Evolutionary conservation across 2,329 filamentous ascomycete species (phyloP).

Genomic region (Epicoccum sorghinum): DNA sequence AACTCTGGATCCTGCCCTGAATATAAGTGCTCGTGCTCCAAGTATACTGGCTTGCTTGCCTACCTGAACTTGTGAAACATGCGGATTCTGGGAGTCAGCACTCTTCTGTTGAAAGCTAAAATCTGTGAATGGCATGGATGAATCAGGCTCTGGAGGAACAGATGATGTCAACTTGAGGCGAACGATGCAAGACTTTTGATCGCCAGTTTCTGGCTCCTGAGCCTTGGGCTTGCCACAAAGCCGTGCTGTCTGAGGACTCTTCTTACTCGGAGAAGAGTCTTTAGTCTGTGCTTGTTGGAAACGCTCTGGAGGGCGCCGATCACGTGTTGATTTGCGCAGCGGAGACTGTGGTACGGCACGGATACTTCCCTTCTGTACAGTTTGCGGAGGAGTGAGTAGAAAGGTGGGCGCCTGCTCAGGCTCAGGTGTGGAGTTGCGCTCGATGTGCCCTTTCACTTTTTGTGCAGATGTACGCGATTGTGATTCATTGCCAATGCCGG

Average conservation of each 20-base stretch:
- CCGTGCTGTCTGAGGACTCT: background rate
- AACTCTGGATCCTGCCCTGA: background rate
- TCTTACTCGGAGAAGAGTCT: background rate
- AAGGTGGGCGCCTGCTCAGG: background rate
- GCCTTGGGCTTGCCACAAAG: background rate
- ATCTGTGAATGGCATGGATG: slow-evolving; percentile 4
- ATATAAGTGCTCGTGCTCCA: background rate
- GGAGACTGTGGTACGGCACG: background rate
- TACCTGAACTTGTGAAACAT: background rate
- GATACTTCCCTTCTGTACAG: background rate
- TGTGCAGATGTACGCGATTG: too few relatives aligned
- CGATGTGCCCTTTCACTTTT: slow-evolving; percentile 1
- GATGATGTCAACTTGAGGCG: background rate
- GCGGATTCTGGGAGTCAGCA: background rate
- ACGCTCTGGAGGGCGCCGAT: slow-evolving; percentile 4
- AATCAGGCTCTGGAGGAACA: too few relatives aligned
- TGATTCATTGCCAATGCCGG: too few relatives aligned
- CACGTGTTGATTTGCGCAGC: slow-evolving; percentile 3
- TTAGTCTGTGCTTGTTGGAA: background rate
- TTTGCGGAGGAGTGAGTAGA: slow-evolving; percentile 5
- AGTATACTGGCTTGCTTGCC: background rate
- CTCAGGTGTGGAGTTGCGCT: background rate
- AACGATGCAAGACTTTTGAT: background rate
- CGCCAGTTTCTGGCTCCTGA: background rate
- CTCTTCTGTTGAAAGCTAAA: slow-evolving; percentile 5